These are phyloP conservation scores for Austroboletus rostrupii DNA, from an alignment of 1,284 basidiomycete species.

Conservation along the genomic window DNA sequence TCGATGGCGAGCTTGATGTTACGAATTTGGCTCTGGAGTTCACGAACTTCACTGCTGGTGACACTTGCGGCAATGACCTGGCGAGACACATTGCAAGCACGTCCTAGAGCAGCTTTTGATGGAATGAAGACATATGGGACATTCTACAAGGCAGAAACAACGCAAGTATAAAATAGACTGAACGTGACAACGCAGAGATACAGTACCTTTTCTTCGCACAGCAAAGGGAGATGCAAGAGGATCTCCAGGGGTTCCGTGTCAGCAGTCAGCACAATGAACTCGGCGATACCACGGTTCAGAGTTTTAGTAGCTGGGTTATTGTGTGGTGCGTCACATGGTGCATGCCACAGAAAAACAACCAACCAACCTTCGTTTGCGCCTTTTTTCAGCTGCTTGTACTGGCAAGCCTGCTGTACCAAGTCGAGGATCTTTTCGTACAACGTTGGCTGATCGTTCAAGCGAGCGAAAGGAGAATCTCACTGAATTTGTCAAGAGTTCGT, in stretches of 20 bases:
- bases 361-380: slow-evolving; percentile 88
- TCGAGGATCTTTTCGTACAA: slow-evolving; percentile 69
- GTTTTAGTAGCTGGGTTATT: slow-evolving; percentile 81
- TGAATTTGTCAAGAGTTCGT: slow-evolving; percentile 88
- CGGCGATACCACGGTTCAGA: slow-evolving; percentile 96
- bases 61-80: slow-evolving; percentile 95
- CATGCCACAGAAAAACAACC: background rate
- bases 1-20: slow-evolving; percentile 89
- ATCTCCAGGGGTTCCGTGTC: slow-evolving; percentile 99
- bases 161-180: background rate
- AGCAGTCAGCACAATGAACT: slow-evolving; percentile 97
- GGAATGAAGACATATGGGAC: slow-evolving; percentile 96
- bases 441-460: background rate
- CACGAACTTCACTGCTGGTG: slow-evolving; percentile 93
- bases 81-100: slow-evolving; percentile 93
- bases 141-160: slow-evolving; percentile 52
- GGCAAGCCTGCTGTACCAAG: slow-evolving; percentile 82
- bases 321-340: background rate
- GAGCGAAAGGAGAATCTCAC: slow-evolving; percentile 45
- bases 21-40: slow-evolving; percentile 88
- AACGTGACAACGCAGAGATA: background rate
- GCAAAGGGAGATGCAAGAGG: slow-evolving; percentile 91
- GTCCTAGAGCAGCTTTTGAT: slow-evolving; percentile 90
- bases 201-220: slow-evolving; percentile 95
- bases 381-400: slow-evolving; percentile 98